Evolutionary conservation across 306 rosid genomes (phyloP), one percentile per base, ranked within the genome.

Genomic region (Dicorynia guianensis): DNA sequence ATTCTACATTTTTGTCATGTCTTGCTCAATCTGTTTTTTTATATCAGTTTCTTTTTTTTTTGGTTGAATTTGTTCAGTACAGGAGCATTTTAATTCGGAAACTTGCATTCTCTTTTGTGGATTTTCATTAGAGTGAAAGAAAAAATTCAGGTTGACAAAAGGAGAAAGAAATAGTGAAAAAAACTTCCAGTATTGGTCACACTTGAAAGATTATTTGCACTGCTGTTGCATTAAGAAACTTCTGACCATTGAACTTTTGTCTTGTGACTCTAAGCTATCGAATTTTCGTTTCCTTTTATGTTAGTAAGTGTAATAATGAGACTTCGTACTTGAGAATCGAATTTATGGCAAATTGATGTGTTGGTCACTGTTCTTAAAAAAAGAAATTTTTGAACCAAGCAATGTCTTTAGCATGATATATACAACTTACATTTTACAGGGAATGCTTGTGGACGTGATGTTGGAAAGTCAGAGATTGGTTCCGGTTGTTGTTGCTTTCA

Each of bases 401-500:
- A 46, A 12, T 20, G 62, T 60, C 9, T 42, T 68, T 18, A 54
- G 77, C 55, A 62, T 49, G 59, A 56, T 55, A 38, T 39, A 61
- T 68, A 58, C n/a, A 33, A 80, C 67, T 61, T 67, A 69, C 17
- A 36, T 46, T 64, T 88, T 77, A 43, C 86, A 92, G 97, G 92
- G 68, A 57, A 86, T 87, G 96, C 89, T 95, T 63, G 93, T 95
- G 74, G 87, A 86, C 79, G 78, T 89, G 83, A 87, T 90, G 89
- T 75, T 92, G 84, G 95, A 90, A 76, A 72, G 76, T 79, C 88
- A 82, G 76, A 87, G 85, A 76, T 65, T 92, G 80, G 97, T 95
- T 72, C 95, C 98, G 1, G 93, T 92, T 54, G 86, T 92, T 64
- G 96, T 88, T 86, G 86, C 89, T 75, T 90, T 90, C 63, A 78